phyloP scores from a whole-genome alignment of 1,139 yeast genomes.

The Taphrina populina region DNA sequence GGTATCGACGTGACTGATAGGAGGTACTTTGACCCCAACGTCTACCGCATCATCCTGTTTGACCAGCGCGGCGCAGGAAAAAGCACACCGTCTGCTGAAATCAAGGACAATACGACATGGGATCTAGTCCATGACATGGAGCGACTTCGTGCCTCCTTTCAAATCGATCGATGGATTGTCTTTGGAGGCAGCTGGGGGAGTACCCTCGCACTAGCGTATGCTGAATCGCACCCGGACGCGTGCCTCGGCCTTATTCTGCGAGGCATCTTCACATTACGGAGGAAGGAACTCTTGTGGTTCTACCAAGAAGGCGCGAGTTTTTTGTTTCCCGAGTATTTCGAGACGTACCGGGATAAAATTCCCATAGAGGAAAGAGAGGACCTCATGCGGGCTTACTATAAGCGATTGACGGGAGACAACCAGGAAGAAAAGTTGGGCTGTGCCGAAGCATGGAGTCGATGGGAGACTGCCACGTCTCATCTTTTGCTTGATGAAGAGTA shows the following conservation, averaged over 20 bases:
- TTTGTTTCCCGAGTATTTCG: slow-evolving; percentile 15
- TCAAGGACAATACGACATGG: slow-evolving; percentile 15
- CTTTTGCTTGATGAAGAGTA: slow-evolving; percentile 10
- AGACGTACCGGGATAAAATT: neutral
- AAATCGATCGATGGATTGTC: slow-evolving; percentile 19
- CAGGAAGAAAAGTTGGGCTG: slow-evolving; percentile 1
- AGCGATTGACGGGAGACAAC: slow-evolving; percentile 5
- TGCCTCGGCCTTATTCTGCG: slow-evolving; percentile 10
- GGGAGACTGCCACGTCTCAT: slow-evolving; percentile 10
- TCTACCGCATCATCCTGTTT: slow-evolving; percentile 14
- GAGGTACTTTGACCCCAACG: slow-evolving; percentile 19
- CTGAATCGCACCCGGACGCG: neutral
- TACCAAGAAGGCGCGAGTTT: slow-evolving; percentile 19
- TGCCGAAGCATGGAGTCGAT: slow-evolving; percentile 16
- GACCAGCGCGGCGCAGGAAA: slow-evolving; percentile 25
- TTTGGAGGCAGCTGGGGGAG: slow-evolving; percentile 23
- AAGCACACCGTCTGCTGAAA: slow-evolving; percentile 1
- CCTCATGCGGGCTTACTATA: slow-evolving; percentile 18
- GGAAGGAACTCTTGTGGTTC: slow-evolving; percentile 18
- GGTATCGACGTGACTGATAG: slow-evolving; percentile 12
- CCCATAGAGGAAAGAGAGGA: slow-evolving; percentile 9
- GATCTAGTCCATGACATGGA: slow-evolving; percentile 15
- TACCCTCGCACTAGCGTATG: slow-evolving; percentile 7
- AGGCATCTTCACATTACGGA: slow-evolving; percentile 23
- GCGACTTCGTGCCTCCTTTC: neutral